These are phyloP conservation scores for Psilocybe tampanensis DNA, from an alignment of 768 basidiomycete genomes.

Conservation along the genomic window DNA sequence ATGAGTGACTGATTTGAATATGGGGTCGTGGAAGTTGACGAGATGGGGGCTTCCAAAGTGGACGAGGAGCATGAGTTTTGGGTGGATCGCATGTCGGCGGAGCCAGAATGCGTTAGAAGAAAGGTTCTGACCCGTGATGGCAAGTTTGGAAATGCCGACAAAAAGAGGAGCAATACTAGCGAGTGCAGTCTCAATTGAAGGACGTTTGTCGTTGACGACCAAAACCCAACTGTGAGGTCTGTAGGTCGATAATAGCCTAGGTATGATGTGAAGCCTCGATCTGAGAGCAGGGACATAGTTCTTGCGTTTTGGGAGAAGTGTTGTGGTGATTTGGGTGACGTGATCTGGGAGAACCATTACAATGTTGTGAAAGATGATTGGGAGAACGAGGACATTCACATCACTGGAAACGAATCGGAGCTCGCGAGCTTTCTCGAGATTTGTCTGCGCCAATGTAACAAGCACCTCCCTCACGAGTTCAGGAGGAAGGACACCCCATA, in stretches of 20 bases:
- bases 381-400: constrained; percentile 37
- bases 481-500: constrained; percentile 34
- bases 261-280: constrained; percentile 27
- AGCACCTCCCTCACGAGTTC: constrained; percentile 37
- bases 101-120: constrained; percentile 38
- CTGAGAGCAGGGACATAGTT: constrained; percentile 28
- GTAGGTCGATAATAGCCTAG: constrained; percentile 33
- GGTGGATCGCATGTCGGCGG: constrained; percentile 31
- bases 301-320: constrained; percentile 31
- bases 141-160: constrained; percentile 30
- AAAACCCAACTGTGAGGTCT: constrained; percentile 32
- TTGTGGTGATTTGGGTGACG: constrained; percentile 30
- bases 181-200: constrained; percentile 35
- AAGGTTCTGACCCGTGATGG: constrained; percentile 34
- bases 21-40: constrained; percentile 36
- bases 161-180: constrained; percentile 34
- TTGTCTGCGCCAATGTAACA: constrained; percentile 27
- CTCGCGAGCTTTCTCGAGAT: constrained; percentile 23
- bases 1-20: constrained; percentile 35
- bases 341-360: constrained; percentile 28
- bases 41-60: constrained; percentile 36
- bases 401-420: constrained; percentile 36
- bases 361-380: constrained; percentile 32
- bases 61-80: constrained; percentile 30
- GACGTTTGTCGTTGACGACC: constrained; percentile 31